Evolutionary conservation across 2,329 filamentous ascomycete genomes (phyloP).

Genomic region (Xylariaceae sp.): DNA sequence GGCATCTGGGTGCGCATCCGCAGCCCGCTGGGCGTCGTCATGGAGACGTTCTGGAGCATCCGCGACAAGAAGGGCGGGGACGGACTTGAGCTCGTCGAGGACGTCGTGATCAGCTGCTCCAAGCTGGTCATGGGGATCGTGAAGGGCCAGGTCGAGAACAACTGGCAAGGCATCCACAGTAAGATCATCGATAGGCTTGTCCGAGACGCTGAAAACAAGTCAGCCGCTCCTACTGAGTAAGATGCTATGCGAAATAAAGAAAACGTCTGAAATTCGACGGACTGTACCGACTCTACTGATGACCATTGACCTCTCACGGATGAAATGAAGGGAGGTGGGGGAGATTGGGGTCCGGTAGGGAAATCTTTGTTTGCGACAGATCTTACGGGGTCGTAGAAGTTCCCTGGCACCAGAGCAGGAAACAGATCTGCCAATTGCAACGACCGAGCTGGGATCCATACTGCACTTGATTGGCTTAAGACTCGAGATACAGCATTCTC

Average conservation of each 20-base stretch:
- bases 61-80: constrained; percentile 33
- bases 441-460: neutral
- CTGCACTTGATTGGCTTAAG: neutral
- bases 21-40: constrained; percentile 47
- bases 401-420: neutral
- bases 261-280: neutral
- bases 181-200: constrained; percentile 43
- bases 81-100: constrained; percentile 44
- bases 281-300: neutral
- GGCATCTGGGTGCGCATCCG: constrained; percentile 51
- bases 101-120: constrained; percentile 48
- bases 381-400: neutral
- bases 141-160: constrained; percentile 48
- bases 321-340: neutral
- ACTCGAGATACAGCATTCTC: neutral
- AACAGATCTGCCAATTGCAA: neutral
- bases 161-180: constrained; percentile 49
- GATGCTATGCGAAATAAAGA: neutral
- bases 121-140: constrained; percentile 47
- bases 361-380: neutral
- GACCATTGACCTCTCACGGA: neutral
- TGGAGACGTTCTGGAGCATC: constrained; percentile 50
- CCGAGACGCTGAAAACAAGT: constrained; percentile 23
- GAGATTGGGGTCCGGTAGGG: too few species aligned
- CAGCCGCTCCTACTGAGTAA: neutral